Evolutionary conservation across 2,329 filamentous ascomycete genomes (phyloP).

Genomic region (Trichoderma endophyticum): DNA sequence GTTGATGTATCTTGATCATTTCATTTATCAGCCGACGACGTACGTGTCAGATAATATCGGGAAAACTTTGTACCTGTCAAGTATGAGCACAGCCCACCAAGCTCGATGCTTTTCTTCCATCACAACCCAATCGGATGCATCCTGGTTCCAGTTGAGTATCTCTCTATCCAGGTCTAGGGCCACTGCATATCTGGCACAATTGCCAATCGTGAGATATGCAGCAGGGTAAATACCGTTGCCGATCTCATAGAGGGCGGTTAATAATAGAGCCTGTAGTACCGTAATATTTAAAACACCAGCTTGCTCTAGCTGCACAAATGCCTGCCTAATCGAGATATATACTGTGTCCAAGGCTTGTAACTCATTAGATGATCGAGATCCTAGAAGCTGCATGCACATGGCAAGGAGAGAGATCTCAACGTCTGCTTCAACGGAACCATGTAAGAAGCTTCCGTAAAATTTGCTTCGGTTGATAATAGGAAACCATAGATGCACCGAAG

Average conservation of each 20-base stretch:
- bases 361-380: neutral
- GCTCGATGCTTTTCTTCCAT: neutral
- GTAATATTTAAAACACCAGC: neutral
- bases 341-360: neutral
- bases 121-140: neutral
- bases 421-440: neutral
- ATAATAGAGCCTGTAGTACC: neutral
- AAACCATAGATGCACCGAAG: neutral
- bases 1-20: neutral
- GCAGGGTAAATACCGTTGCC: neutral
- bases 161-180: neutral
- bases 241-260: neutral
- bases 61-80: neutral
- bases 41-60: neutral
- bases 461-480: neutral
- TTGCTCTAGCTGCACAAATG: neutral
- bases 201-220: neutral
- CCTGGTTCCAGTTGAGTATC: neutral
- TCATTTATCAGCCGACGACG: neutral
- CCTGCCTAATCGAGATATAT: neutral
- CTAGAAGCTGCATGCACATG: neutral
- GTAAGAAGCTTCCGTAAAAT: neutral
- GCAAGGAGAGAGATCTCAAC: neutral
- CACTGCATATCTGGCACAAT: neutral
- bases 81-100: neutral